Evolutionary conservation across 148 eudicot genomes (phyloP).

Genomic region (Chenopodium album): DNA sequence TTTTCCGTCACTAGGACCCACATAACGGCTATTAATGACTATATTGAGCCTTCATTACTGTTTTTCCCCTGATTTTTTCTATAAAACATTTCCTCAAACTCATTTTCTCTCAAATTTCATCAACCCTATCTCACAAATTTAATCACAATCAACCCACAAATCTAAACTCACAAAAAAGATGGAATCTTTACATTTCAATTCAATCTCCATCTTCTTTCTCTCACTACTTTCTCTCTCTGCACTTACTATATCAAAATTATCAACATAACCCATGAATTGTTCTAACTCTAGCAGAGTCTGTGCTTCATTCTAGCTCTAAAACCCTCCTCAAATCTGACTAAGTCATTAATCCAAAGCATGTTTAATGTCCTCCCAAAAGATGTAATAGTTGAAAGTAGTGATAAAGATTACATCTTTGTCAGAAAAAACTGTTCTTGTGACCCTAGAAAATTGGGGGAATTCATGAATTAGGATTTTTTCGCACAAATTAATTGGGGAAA

Average conservation of each 20-base stretch:
- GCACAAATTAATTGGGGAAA: too few relatives aligned
- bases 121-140: not conserved
- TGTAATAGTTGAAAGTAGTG: slow-evolving; percentile 57
- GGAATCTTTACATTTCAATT: slow-evolving; percentile 17
- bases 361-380: slow-evolving; percentile 69
- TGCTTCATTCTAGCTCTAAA: slow-evolving; percentile 68
- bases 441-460: slow-evolving; percentile 31
- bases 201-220: slow-evolving; percentile 11
- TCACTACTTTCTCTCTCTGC: slow-evolving; percentile 15
- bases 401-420: slow-evolving; percentile 34
- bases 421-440: slow-evolving; percentile 86
- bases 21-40: too few relatives aligned
- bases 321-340: slow-evolving; percentile 48
- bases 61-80: too few relatives aligned
- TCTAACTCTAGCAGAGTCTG: slow-evolving; percentile 63
- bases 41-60: too few relatives aligned
- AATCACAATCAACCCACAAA: too few relatives aligned
- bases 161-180: slow-evolving; percentile 3
- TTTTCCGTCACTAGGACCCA: too few relatives aligned
- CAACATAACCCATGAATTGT: slow-evolving; percentile 61
- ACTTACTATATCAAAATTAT: slow-evolving; percentile 16
- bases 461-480: slow-evolving; percentile 27
- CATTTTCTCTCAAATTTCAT: not conserved
- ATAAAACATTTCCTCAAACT: not conserved
- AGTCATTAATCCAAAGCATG: slow-evolving; percentile 68